Conservation (phyloP, 2,329 filamentous ascomycete species). For the Didymella pomorum region DNA sequence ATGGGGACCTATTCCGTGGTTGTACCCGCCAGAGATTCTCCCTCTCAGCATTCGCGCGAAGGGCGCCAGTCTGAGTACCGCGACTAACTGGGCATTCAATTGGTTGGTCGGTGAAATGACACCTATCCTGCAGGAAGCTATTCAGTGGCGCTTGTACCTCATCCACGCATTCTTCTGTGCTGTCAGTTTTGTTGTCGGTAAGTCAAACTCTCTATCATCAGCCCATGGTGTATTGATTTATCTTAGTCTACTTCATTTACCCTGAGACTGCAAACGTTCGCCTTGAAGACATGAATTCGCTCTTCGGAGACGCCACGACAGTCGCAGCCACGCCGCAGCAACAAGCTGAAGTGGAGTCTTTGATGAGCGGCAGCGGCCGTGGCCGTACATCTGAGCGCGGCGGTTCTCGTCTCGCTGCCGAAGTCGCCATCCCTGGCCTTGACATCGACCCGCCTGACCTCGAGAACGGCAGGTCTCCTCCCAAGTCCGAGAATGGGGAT, state of each 20-base stretch:
- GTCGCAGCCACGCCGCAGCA: conserved; percentile 80
- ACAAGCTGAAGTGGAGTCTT: conserved; percentile 79
- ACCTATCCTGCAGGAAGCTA: conserved; percentile 88
- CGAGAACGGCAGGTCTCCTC: conserved; percentile 58
- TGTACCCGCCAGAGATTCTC: conserved; percentile 98
- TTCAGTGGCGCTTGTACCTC: conserved; percentile 92
- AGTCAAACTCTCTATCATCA: conserved; percentile 52
- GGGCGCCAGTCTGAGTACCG: conserved; percentile 93
- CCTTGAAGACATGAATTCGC: conserved; percentile 92
- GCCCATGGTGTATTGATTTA: conserved; percentile 30
- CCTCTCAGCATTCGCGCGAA: conserved; percentile 96
- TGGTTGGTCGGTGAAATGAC: conserved; percentile 97
- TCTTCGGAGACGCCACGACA: conserved; percentile 93
- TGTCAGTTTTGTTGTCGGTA: conserved; percentile 93
- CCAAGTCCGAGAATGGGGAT: conserved; percentile 52
- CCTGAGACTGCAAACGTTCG: conserved; percentile 95
- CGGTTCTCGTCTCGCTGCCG: conserved; percentile 56
- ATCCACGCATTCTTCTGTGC: conserved; percentile 97
- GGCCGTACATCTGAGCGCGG: conserved; percentile 21
- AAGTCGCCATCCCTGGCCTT: conserved; percentile 78
- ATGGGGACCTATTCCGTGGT: conserved; percentile 98
- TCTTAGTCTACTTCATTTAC: conserved; percentile 91
- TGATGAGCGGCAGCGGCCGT: conserved; percentile 73
- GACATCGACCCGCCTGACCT: conserved; percentile 80
- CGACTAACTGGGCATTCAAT: conserved; percentile 98